A percentile compares a stretch with the other conserved stretches of the same genome.
These are phyloP conservation scores for Nannizzia gypsea DNA, from an alignment of 2,329 filamentous ascomycete species.

Conservation along the genomic window DNA sequence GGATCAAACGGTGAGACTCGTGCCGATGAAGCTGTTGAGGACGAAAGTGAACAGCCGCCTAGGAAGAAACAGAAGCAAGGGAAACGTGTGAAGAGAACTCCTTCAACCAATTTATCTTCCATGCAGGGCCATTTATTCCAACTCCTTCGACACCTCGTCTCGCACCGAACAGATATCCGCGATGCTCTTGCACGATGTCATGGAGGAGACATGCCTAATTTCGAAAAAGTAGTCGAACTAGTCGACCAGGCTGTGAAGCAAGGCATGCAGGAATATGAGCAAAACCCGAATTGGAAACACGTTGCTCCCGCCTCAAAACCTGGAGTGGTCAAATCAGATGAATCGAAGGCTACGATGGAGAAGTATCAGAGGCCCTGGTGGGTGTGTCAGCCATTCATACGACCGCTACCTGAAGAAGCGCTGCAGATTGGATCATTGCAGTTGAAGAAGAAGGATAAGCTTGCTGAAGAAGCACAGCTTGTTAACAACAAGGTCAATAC, in stretches of 20 bases:
- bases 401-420: constrained; percentile 79
- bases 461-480: constrained; percentile 10
- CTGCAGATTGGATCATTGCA: constrained; percentile 66
- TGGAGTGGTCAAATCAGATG: constrained; percentile 22
- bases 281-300: constrained; percentile 29
- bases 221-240: constrained; percentile 62
- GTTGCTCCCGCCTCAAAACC: neutral
- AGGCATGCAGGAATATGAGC: constrained; percentile 57
- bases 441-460: constrained; percentile 52
- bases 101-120: constrained; percentile 56
- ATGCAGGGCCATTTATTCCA: constrained; percentile 94
- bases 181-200: constrained; percentile 64
- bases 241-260: constrained; percentile 64
- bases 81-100: constrained; percentile 33
- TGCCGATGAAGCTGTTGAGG: constrained; percentile 15
- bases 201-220: constrained; percentile 60
- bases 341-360: constrained; percentile 51
- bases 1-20: constrained; percentile 20
- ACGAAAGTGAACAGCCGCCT: constrained; percentile 20
- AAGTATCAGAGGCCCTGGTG: constrained; percentile 75
- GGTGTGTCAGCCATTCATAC: constrained; percentile 77
- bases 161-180: constrained; percentile 67
- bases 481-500: neutral
- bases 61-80: constrained; percentile 38
- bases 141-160: constrained; percentile 70